Evolutionary conservation across 75 land plant genomes (phyloP), one percentile per base, ranked within the genome.

Genomic region (Cunninghamia lanceolata): DNA sequence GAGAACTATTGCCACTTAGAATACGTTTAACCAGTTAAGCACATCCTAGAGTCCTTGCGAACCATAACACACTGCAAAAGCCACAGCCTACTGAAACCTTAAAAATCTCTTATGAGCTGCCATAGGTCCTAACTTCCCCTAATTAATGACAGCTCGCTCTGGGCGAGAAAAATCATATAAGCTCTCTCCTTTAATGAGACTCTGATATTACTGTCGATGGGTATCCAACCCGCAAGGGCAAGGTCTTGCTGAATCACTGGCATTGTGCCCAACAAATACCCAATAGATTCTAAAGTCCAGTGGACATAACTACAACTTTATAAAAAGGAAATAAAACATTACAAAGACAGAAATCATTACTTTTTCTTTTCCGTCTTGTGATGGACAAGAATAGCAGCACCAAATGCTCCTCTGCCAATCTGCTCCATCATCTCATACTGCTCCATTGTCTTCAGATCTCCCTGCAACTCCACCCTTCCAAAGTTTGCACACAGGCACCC

Each of bases 401-500:
- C 99, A 86, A 93, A 97, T 54, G 96, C 92, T 36, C 99, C 99
- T 66, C 96, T 88, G 28, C 97, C 97, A 84, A 97, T 94, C 89
- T 95, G 99, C 85, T 95, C 97, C 74, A 95, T 92, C 47, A 97
- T 91, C 90, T 95, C 99, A 87, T 96, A 95, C 47, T 93, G 91
- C 35, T 94, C 99, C 97, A 94, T 95, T 32, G 75, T 73, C 36
- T 30, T 34, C 75, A 73, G 75, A 73, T 73, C 75, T 73, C 75
- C 13, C 75, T 73, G 16, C 75, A 73, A 73, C 75, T 70, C 74
- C 74, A 70, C 74, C 13, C 13, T 73, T 34, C 36, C 74, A 66
- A 66, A 32, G 75, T 34, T 32, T 34, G 16, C 75, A 34, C 75
- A 73, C 75, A 73, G 36, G 36, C 3, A 73, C 36, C 75, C 38